These are phyloP conservation scores for Rubroshorea leprosula DNA, from an alignment of 345 rosid species.

Conservation along the genomic window DNA sequence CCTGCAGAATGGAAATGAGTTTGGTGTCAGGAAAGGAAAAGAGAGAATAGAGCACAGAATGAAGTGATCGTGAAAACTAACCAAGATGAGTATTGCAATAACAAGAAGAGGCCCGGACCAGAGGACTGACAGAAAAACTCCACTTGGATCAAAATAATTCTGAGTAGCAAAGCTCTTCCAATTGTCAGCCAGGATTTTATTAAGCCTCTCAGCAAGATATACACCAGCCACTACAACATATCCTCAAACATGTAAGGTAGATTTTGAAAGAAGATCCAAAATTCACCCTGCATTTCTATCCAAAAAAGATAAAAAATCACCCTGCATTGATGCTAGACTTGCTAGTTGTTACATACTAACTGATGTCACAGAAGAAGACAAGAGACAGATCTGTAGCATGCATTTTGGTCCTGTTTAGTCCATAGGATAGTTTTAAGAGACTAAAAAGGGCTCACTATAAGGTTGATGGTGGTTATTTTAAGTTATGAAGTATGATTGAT, in stretches of 20 bases:
- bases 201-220: slow-evolving; percentile 79
- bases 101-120: slow-evolving; percentile 96
- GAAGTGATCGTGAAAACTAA: slow-evolving; percentile 22
- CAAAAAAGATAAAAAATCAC: neutral
- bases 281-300: too few species aligned
- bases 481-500: too few species aligned
- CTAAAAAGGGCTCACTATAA: too few species aligned
- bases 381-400: neutral
- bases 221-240: slow-evolving; percentile 75
- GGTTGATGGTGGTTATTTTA: neutral
- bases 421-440: too few species aligned
- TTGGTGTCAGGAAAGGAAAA: neutral
- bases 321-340: neutral
- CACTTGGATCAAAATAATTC: slow-evolving; percentile 84
- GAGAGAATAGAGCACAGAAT: slow-evolving; percentile 6
- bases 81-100: slow-evolving; percentile 78
- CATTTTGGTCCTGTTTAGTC: neutral
- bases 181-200: slow-evolving; percentile 47
- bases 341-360: neutral
- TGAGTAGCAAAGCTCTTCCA: slow-evolving; percentile 88
- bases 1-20: slow-evolving; percentile 35
- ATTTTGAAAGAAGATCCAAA: neutral
- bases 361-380: neutral
- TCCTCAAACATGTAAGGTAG: slow-evolving; percentile 7
- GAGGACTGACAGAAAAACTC: slow-evolving; percentile 70